Percentiles rank a stretch among this genome's conserved stretches.
These are phyloP conservation scores for Grigorovia humatica DNA, from an alignment of 805 yeast species.

Conservation along the genomic window DNA sequence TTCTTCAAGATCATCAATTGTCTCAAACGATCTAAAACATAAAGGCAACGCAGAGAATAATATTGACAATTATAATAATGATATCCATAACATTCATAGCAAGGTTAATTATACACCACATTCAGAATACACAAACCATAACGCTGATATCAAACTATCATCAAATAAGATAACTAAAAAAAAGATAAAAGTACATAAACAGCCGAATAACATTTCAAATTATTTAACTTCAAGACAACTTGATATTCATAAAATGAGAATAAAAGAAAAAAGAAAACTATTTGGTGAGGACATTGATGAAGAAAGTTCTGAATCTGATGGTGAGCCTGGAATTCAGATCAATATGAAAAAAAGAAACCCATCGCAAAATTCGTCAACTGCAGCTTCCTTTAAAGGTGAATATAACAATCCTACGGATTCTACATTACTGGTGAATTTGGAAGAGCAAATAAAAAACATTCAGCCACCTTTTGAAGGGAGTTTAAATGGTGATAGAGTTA, in stretches of 20 bases:
- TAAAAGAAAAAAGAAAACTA: not conserved
- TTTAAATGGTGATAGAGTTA: too few species aligned
- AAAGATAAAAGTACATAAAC: not conserved
- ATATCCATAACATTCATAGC: not conserved
- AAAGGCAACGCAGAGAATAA: not conserved
- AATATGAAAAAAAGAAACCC: slow-evolving; percentile 2
- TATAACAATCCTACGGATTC: too few species aligned
- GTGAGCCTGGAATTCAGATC: slow-evolving; percentile 1
- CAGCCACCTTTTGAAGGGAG: too few species aligned
- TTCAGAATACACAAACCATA: not conserved
- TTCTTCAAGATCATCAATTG: not conserved
- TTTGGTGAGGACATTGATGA: not conserved
- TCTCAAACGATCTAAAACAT: not conserved
- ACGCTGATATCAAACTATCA: not conserved
- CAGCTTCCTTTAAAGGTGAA: not conserved
- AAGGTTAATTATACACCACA: not conserved
- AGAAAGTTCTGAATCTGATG: not conserved
- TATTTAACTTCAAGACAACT: slow-evolving; percentile 56
- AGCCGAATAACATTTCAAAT: slow-evolving; percentile 38
- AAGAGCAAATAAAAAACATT: too few species aligned
- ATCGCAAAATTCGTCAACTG: not conserved
- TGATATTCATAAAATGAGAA: slow-evolving; percentile 36
- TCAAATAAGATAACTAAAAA: not conserved
- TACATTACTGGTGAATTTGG: too few species aligned
- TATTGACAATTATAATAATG: not conserved